These are phyloP conservation scores for Jimgerdemannia flammicorona DNA, from an alignment of 192 early-diverging fungal species.

Conservation along the genomic window DNA sequence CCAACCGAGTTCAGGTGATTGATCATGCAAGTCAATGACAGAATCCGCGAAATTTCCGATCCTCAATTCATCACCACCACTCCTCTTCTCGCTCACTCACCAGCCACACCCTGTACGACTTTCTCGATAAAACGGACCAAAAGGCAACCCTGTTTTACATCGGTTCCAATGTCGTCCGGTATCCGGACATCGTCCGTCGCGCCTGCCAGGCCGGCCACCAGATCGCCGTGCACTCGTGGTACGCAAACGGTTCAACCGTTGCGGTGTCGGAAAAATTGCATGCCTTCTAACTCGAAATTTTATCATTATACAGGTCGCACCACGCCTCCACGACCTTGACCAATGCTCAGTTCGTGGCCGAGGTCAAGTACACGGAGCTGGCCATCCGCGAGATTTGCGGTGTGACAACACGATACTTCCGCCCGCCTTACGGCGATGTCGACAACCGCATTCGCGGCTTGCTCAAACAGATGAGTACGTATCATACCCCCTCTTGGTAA, in stretches of 20 bases:
- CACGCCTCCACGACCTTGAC: conserved; percentile 43
- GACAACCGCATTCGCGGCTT: conserved; percentile 55
- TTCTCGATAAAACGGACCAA: conserved; percentile 32
- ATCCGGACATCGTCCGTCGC: conserved; percentile 34
- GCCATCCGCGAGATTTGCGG: conserved; percentile 41
- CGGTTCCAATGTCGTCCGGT: conserved; percentile 43
- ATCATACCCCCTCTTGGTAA: conserved; percentile 52
- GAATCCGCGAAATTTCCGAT: too few species aligned
- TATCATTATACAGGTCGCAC: conserved; percentile 32
- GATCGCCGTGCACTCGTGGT: conserved; percentile 43
- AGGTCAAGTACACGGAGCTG: conserved; percentile 51
- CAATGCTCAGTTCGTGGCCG: conserved; percentile 55
- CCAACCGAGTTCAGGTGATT: conserved; percentile 25
- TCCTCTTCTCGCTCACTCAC: conserved; percentile 19
- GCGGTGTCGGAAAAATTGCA: too few species aligned
- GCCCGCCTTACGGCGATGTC: conserved; percentile 55
- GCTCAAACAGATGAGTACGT: conserved; percentile 44
- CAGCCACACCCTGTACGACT: conserved; percentile 26
- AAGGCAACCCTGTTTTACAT: conserved; percentile 55
- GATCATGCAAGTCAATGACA: too few species aligned
- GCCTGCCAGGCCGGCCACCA: conserved; percentile 39
- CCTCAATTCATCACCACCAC: too few species aligned
- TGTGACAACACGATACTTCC: conserved; percentile 41
- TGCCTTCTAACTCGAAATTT: too few species aligned
- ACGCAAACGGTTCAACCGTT: background rate